These are phyloP conservation scores for Trichoderma atrobrunneum DNA, from an alignment of 2,329 filamentous ascomycete genomes.

Conservation along the genomic window DNA sequence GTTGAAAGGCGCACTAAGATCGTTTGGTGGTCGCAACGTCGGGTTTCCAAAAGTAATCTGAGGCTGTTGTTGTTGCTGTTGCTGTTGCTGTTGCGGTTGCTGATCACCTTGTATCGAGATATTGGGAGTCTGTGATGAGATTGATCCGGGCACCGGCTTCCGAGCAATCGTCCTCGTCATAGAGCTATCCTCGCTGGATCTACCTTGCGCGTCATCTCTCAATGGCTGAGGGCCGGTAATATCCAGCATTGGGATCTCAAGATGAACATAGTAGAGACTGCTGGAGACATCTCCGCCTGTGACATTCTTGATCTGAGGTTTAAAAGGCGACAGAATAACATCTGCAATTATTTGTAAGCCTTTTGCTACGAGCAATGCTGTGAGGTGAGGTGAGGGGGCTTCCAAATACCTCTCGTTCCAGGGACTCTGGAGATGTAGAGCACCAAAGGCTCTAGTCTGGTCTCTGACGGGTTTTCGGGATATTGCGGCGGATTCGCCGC, in stretches of 20 bases:
- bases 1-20: conserved; percentile 25
- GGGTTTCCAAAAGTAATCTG: neutral
- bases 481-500: conserved; percentile 86
- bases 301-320: conserved; percentile 84
- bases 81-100: neutral
- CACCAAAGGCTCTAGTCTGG: conserved; percentile 66
- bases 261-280: conserved; percentile 88
- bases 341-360: conserved; percentile 52
- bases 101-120: conserved; percentile 18
- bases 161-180: conserved; percentile 47
- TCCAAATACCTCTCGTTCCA: conserved; percentile 71
- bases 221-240: conserved; percentile 30
- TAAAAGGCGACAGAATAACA: conserved; percentile 86
- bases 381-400: conserved; percentile 19
- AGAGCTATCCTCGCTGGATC: conserved; percentile 45
- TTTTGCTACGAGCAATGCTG: neutral
- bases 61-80: neutral
- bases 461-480: conserved; percentile 70
- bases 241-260: conserved; percentile 56
- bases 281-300: conserved; percentile 82
- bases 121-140: conserved; percentile 31
- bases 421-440: conserved; percentile 94
- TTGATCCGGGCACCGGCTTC: conserved; percentile 48
- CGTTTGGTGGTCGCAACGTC: neutral
- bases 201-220: conserved; percentile 34